Conservation (phyloP, 768 basidiomycete species). For the Russula sp. region DNA sequence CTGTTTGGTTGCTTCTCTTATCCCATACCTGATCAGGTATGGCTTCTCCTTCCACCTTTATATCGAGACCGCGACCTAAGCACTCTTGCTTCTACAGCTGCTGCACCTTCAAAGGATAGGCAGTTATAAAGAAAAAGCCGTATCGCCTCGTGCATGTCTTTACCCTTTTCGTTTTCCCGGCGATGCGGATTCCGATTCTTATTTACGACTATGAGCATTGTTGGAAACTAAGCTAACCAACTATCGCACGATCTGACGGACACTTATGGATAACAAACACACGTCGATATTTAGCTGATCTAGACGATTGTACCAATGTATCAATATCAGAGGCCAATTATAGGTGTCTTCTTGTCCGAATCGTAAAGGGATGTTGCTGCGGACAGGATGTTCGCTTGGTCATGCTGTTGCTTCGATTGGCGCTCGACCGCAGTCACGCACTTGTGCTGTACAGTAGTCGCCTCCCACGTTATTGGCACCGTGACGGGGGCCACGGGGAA, state of each 20-base stretch:
- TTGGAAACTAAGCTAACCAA: slow-evolving; percentile 9
- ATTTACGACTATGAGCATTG: slow-evolving; percentile 3
- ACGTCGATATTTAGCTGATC: slow-evolving; percentile 9
- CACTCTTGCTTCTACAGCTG: slow-evolving; percentile 42
- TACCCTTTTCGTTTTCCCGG: too few species aligned
- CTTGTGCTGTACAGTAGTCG: too few species aligned
- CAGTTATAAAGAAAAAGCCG: not conserved
- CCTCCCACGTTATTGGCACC: too few species aligned
- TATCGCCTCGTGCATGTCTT: not conserved
- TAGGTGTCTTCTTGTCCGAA: not conserved
- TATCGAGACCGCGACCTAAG: not conserved
- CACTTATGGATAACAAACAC: slow-evolving; percentile 15
- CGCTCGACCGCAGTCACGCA: not conserved
- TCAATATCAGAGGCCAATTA: slow-evolving; percentile 8
- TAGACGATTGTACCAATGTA: slow-evolving; percentile 17
- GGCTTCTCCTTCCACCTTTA: slow-evolving; percentile 25
- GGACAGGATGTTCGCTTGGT: not conserved
- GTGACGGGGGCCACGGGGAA: too few species aligned
- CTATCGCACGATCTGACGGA: slow-evolving; percentile 5
- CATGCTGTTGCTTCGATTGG: not conserved
- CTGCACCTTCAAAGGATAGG: slow-evolving; percentile 69
- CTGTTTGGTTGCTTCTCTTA: slow-evolving; percentile 53
- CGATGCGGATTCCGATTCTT: not conserved
- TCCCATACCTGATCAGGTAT: slow-evolving; percentile 77
- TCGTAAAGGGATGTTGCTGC: not conserved